Evolutionary conservation across 805 yeast genomes (phyloP), one percentile per base, ranked within the genome.

Genomic region (Millerozyma acaciae): DNA sequence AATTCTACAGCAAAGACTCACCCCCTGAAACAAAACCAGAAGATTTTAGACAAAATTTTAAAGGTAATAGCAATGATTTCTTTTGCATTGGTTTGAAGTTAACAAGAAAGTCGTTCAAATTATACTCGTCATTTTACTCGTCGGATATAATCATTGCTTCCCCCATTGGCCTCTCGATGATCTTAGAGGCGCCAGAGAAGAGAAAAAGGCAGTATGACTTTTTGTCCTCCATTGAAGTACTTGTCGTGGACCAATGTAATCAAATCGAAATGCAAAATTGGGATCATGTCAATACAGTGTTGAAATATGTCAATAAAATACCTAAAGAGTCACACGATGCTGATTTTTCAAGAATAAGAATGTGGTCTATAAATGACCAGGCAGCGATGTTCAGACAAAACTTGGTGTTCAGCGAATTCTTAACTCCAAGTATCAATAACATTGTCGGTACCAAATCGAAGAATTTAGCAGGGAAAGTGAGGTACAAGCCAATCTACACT

Each of bases 201-300:
- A 57, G 63, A 51, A 76, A 78, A 50, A 67, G 80, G 37, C 87
- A 82, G 44, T 75, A 72, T 35, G 96, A 89, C 55, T 93, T 88
- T 50, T 60, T 93, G 38, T 80, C 94, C 21, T 88, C 97, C 2
- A 85, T 93, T 44, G 98, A 93, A 56, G 57, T 93, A 3, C 57
- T 82, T 31, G 62, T 89, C 13, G 60, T 87, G 24, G 98, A 93
- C 57, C 85, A 84, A 48, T 77, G 93, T 8, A 88, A 88, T 50
- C 84, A 87, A 19, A 68, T 89, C 43, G 84, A 85, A 51, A 84
- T 83, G 84, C 98, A 93, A 60, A 87, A 89, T 51, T 84, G 97
- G 89, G 83, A 83, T 22, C 95, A 90, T 60, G 71, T 93, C 6
- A 58, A 57, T 19, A 78, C 80, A 10, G 72, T 79, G 5, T 64